Percentiles rank a stretch among this genome's conserved stretches.
Evolutionary conservation across 2,329 filamentous ascomycete species (phyloP).

Genomic region (Podosphaera fusca): DNA sequence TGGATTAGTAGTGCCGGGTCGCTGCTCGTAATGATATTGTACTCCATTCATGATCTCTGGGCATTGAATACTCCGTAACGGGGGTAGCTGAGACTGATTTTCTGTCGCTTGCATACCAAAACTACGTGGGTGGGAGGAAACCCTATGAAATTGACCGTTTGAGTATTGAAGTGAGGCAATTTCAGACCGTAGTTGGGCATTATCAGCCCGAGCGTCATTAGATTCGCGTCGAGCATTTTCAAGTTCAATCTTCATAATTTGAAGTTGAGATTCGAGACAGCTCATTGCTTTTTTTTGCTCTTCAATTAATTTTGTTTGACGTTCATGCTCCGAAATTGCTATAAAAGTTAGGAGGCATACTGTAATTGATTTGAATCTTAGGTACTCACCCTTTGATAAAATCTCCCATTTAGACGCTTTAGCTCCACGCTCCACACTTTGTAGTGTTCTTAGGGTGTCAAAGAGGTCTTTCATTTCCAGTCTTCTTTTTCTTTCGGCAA

Average conservation of each 20-base stretch:
- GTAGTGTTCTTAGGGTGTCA: slow-evolving; percentile 53
- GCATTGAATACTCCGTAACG: slow-evolving; percentile 23
- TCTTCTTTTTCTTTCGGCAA: slow-evolving; percentile 60
- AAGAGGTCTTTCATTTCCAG: slow-evolving; percentile 81
- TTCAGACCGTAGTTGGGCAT: slow-evolving; percentile 13
- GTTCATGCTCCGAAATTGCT: slow-evolving; percentile 40
- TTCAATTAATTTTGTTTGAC: slow-evolving; percentile 21
- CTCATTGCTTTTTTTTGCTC: slow-evolving; percentile 13
- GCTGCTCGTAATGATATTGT: slow-evolving; percentile 24
- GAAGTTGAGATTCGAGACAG: slow-evolving; percentile 19
- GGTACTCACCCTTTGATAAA: slow-evolving; percentile 48
- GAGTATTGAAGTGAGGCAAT: slow-evolving; percentile 6
- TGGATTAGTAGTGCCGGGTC: slow-evolving; percentile 8
- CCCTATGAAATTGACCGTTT: slow-evolving; percentile 3
- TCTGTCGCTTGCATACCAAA: slow-evolving; percentile 7
- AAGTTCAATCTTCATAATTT: slow-evolving; percentile 21
- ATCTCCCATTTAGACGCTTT: slow-evolving; percentile 87
- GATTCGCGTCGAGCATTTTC: slow-evolving; percentile 20
- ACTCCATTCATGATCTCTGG: slow-evolving; percentile 44
- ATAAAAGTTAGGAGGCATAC: slow-evolving; percentile 6
- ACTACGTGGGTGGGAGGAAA: slow-evolving; percentile 2
- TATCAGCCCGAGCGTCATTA: slow-evolving; percentile 18
- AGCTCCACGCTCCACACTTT: slow-evolving; percentile 42
- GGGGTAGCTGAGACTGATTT: slow-evolving; percentile 25
- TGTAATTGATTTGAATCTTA: background rate